Base-by-base conservation (phyloP, 768 basidiomycete genomes). In the Leccinum arenicola region DNA sequence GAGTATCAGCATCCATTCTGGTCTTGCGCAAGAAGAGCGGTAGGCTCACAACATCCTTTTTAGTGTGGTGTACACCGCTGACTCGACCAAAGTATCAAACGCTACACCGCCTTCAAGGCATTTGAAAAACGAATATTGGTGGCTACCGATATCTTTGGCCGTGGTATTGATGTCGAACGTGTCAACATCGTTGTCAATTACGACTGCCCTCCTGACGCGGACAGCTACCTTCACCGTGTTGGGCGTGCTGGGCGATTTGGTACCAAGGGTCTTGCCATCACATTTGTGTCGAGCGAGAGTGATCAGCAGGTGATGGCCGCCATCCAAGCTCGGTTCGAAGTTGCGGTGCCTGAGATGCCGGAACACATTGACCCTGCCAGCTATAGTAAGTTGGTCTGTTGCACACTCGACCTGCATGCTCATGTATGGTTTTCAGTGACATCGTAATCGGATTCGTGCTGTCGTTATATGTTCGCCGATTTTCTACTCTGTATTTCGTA, bases 121-220 rank as follows among this genome's bases (percentile, higher is more conserved):
- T 99, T 99, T 66, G 97, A 99, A 80, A 99, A 98, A 78, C 94
- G 97, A 64, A 98, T 99, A 64, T 83, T 99, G 19, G 97, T 99
- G 45, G 96, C 95, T 19, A 99, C 97, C 19, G 97, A 99, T 74
- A 98, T 99, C 65, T 99, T 99, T 61, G 97, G 97, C 60, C 93
- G 97, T 74, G 97, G 96, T 64, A 99, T 99, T 64, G 97, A 99
- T 78, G 96, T 99, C 21, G 97, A 99, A 74, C 94, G 97, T 61
- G 97, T 99, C 67, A 99, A 99, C 77, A 98, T 98, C 59, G 97
- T 99, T 53, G 85, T 99, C 79, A 99, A 99, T 76, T 99, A 99
- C 72, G 97, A 99, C 70, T 94, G 91, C 62, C 95, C 97, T 43
- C 86, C 89, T 40, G 97, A 99, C 68, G 96, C 97, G 21, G 97